A percentile compares a stretch with the other conserved stretches of the same genome.
Conservation (phyloP, 2,329 filamentous ascomycete species). For the Stagonosporopsis chrysanthemi region DNA sequence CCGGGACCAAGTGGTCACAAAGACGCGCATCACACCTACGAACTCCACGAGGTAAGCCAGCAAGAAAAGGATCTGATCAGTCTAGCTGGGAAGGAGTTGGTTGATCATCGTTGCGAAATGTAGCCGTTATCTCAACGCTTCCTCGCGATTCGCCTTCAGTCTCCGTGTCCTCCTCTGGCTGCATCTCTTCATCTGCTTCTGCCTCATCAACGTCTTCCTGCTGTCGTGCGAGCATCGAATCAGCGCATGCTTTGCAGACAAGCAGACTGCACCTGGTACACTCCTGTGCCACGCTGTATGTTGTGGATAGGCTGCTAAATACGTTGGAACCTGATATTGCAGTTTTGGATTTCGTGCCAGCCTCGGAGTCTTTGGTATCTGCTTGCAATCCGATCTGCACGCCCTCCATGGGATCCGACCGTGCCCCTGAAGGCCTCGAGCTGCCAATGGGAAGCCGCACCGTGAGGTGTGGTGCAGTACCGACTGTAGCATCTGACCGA, state of each 20-base stretch:
- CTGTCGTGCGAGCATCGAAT: slow-evolving; percentile 5
- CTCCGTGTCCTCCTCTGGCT: background rate
- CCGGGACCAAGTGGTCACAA: too few species aligned
- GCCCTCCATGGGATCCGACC: background rate
- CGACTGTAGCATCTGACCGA: slow-evolving; percentile 12
- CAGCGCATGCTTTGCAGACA: slow-evolving; percentile 35
- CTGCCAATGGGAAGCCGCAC: background rate
- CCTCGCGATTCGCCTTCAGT: background rate
- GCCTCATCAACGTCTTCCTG: background rate
- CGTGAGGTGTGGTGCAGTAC: slow-evolving; percentile 11
- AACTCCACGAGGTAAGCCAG: background rate
- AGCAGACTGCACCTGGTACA: slow-evolving; percentile 33
- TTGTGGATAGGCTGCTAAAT: background rate
- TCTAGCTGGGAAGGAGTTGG: background rate
- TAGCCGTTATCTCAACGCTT: background rate
- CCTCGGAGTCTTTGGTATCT: background rate
- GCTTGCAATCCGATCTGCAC: background rate
- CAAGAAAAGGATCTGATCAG: background rate
- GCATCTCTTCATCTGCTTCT: background rate
- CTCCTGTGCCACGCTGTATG: slow-evolving; percentile 38
- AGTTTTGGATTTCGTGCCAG: background rate
- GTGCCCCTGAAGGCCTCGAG: background rate
- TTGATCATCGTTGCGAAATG: background rate
- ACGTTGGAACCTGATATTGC: background rate
- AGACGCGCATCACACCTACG: too few species aligned